Base-by-base conservation (phyloP, 2,329 filamentous ascomycete species). In the Penicillium crustosum region DNA sequence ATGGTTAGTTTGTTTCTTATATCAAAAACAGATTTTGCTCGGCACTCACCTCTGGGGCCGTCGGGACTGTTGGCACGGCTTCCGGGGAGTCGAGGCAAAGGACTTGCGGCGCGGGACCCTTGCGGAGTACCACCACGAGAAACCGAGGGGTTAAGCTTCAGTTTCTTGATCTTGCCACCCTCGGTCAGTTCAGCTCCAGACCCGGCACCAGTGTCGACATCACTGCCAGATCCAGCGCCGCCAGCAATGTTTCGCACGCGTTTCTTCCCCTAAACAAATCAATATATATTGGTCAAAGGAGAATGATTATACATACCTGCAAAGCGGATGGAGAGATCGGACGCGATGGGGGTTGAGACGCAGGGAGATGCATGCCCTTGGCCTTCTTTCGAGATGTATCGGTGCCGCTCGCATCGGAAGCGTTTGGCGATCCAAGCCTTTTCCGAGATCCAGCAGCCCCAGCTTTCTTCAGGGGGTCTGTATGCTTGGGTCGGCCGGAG, bases 371-470 rank as follows among this genome's bases (percentile, higher is more conserved):
- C 71, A 89, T 89, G 78, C 88, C 90, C 70, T 89, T 85, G 72
- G 83, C 85, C 78, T 90, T 91, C 77, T 94, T 92, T 64, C 89
- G 88, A 25, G 87, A 86, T 0, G 90, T 93, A 73, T 97, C 93
- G 66, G 93, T 95, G 53, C 91, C 93, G 72, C 91, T 96, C 10
- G 91, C 91, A 72, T 97, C 93, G 2, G 92, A 97, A 33, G 90
- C 82, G 63, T 93, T 89, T 3, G 93, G 91, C 17, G 92, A 96
- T 19, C 92, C 91, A 33, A 90, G 84, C 31, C 93, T 87, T 78
- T 97, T 97, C 52, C 93, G 83, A 33, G 81, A 82, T 69, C 86
- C 85, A 6, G 77, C 69, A 12, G 43, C 43, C 7, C 38, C 21
- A 17, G 79, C 74, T 62, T 82, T 82, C 68, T 83, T 84, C 53